Evolutionary conservation across 768 basidiomycete species (phyloP), one percentile per base, ranked within the genome.

Genomic region (Suillus clintonianus): DNA sequence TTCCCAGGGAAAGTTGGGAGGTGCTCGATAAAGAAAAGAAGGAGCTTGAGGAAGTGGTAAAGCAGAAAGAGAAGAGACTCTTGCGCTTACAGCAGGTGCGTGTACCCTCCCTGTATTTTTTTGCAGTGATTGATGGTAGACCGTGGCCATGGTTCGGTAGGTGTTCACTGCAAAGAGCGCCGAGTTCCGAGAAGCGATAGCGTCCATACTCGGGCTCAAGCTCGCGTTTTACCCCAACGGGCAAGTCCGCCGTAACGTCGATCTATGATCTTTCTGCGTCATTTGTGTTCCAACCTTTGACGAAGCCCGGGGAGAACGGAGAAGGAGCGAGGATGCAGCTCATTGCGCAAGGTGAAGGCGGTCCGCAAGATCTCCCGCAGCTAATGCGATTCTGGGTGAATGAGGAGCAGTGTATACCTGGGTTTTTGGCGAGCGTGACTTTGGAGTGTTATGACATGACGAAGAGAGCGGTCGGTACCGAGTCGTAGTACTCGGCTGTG

Each of bases 151-250:
- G 41, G 34, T 34, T 47, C 37, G 42, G 1, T 72, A 95, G 91
- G 87, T 96, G 5, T 97, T 94, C 77, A 79, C 83, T 0, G 86
- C 88, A 39, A 98, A 97, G 74, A 89, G 89, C 10, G 86, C 90
- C 63, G 95, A 98, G 71, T 97, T 99, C 80, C 86, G 92, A 43
- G 93, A 96, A 72, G 89, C 95, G 7, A 91, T 98, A 64, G 89
- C 90, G 5, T 89, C 91, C 0, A 90, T 99, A 56, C 84, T 98
- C 0, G 97, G 96, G 7, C 89, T 95, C 72, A 94, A 97, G 70
- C 85, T 98, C 57, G 89, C 90, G 1, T 97, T 98, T 73, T 92
- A 92, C 71, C 92, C 91, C 17, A 94, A 94, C 58, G 96, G 95
- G 0, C 88, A 94, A 68, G 90, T 98, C 56, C 85, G 92, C 24